Evolutionary conservation across 495 filamentous ascomycete genomes (phyloP), one percentile per base, ranked within the genome.

Genomic region (Aspergillus indologenus): DNA sequence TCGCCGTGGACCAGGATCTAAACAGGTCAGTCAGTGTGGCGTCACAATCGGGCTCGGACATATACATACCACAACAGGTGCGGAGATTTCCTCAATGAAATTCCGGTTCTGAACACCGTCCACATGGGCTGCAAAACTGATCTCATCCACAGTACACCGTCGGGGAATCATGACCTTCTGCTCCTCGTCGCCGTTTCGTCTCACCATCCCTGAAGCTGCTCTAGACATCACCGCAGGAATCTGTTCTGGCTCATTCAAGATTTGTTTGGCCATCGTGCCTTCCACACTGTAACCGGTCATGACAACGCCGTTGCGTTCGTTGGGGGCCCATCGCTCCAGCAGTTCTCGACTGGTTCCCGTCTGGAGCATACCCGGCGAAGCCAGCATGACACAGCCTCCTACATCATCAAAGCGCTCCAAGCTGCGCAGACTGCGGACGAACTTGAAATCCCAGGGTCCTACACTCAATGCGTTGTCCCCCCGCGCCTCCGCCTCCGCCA

Each of bases 281-380:
- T 98, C 94, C 22, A 98, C 94, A 56, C 89, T 94, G 73, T 98
- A 98, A 66, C 94, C 94, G 5, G 94, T 98, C 76, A 98, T 93
- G 59, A 98, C 88, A 22, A 98, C 88, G 12, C 95, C 94, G 71
- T 98, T 98, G 68, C 91, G 89, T 50, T 92, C 87, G 75, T 89
- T 93, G 0, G 94, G 94, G 4, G 93, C 92, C 94, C 94, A 98
- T 65, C 94, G 73, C 74, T 98, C 94, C 3, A 98, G 82, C 12
- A 98, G 77, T 66, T 96, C 90, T 65, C 94, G 81, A 61, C 90
- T 95, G 24, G 96, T 91, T 42, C 94, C 94, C 55, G 91, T 96
- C 71, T 98, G 92, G 51, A 98, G 68, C 94, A 98, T 98, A 83
- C 94, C 94, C 1, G 94, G 94, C 61, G 88, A 91, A 0, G 94